Conservation (phyloP, 352 stramenopile genomes). For the Pseudoperonospora humuli region DNA sequence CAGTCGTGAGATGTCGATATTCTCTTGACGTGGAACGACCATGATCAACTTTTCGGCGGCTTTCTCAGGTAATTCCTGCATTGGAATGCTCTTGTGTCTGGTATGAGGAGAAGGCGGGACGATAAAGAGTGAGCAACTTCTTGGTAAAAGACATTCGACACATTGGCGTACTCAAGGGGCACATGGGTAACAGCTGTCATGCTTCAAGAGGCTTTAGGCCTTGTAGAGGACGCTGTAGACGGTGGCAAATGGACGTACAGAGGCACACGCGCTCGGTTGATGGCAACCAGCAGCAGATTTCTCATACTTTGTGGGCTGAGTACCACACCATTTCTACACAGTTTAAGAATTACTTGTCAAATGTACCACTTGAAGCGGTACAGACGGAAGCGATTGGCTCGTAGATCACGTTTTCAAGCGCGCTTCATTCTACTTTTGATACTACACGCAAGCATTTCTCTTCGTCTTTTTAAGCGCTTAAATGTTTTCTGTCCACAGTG, state of each 20-base stretch:
- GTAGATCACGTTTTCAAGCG: conserved; percentile 14
- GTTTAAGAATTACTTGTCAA: not conserved
- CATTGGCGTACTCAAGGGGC: conserved; percentile 26
- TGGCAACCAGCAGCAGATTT: conserved; percentile 17
- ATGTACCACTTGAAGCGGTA: not conserved
- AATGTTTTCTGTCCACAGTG: not conserved
- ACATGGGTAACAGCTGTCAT: conserved; percentile 30
- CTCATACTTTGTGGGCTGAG: conserved; percentile 9
- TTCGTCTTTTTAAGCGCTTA: conserved; percentile 16
- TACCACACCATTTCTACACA: conserved; percentile 5
- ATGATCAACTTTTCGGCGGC: conserved; percentile 35
- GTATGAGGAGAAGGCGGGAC: not conserved
- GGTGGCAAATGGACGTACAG: not conserved
- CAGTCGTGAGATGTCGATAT: conserved; percentile 55
- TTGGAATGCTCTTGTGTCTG: conserved; percentile 72
- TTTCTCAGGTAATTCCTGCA: conserved; percentile 41
- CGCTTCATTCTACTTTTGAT: conserved; percentile 14
- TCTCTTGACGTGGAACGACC: conserved; percentile 48
- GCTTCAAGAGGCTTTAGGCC: no score
- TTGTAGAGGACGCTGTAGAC: no score
- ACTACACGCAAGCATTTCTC: not conserved
- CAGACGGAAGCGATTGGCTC: conserved; percentile 16
- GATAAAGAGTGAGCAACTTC: not conserved
- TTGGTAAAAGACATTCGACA: no score
- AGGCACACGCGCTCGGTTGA: conserved; percentile 1